Evolutionary conservation across 805 yeast genomes (phyloP).

Genomic region (Clavispora carvajalis): DNA sequence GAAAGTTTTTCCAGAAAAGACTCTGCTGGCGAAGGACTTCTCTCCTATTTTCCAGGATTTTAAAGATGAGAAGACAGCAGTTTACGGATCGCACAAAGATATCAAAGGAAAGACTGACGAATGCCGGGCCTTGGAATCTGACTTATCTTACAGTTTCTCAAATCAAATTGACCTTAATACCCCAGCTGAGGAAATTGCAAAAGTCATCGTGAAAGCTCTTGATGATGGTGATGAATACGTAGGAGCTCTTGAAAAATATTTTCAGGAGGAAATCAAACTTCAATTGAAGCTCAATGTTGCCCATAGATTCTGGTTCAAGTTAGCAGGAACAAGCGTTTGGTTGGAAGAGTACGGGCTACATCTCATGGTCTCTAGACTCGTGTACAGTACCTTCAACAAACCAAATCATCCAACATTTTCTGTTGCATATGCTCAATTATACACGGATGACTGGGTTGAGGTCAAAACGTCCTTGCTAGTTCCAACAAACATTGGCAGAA

Average conservation of each 20-base stretch:
- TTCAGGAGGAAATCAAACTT: constrained; percentile 9
- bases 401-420: constrained; percentile 14
- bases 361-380: constrained; percentile 17
- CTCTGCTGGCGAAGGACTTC: background rate
- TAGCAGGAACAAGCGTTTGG: constrained; percentile 21
- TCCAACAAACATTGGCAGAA: constrained; percentile 14
- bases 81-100: background rate
- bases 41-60: background rate
- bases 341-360: constrained; percentile 17
- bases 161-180: background rate
- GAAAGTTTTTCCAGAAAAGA: background rate
- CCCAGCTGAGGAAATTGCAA: background rate
- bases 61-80: background rate
- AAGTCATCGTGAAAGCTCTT: background rate
- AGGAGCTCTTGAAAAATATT: constrained; percentile 5
- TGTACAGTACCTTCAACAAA: constrained; percentile 13
- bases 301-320: constrained; percentile 15
- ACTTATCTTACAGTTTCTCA: background rate
- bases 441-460: constrained; percentile 19
- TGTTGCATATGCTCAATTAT: constrained; percentile 18
- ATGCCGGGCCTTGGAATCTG: background rate
- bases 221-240: constrained; percentile 6
- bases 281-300: constrained; percentile 5
- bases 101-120: background rate
- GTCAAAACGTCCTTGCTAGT: constrained; percentile 17